Conservation (phyloP, 371 early-diverging fungal species). For the Sporodiniella umbellata region DNA sequence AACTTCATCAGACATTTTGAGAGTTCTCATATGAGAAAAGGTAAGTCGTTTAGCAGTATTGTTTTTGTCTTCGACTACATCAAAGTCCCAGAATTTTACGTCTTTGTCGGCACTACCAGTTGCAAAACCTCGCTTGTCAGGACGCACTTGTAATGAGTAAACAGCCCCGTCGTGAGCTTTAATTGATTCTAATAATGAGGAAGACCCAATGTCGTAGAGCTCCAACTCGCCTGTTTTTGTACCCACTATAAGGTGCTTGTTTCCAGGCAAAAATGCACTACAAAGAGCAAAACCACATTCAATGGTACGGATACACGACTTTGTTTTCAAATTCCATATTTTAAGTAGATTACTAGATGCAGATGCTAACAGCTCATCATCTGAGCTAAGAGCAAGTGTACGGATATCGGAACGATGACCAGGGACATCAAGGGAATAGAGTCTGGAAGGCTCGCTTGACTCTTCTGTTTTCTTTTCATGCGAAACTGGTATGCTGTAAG, state of each 20-base stretch:
- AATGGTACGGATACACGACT: slow-evolving; percentile 81
- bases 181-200: slow-evolving; percentile 75
- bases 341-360: slow-evolving; percentile 79
- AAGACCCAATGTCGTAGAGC: slow-evolving; percentile 83
- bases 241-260: slow-evolving; percentile 84
- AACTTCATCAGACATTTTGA: slow-evolving; percentile 93
- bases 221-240: slow-evolving; percentile 89
- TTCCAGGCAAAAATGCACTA: slow-evolving; percentile 88
- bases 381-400: slow-evolving; percentile 77
- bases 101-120: slow-evolving; percentile 93
- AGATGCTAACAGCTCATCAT: slow-evolving; percentile 83
- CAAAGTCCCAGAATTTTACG: slow-evolving; percentile 97
- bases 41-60: slow-evolving; percentile 58
- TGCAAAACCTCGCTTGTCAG: slow-evolving; percentile 85
- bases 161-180: slow-evolving; percentile 89
- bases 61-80: slow-evolving; percentile 40
- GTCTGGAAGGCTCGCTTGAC: slow-evolving; percentile 46
- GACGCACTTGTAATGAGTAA: slow-evolving; percentile 84
- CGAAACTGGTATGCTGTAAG: slow-evolving; percentile 55
- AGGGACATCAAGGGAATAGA: slow-evolving; percentile 70
- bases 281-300: slow-evolving; percentile 85
- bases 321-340: slow-evolving; percentile 85
- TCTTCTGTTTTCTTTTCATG: slow-evolving; percentile 48
- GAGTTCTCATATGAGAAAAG: slow-evolving; percentile 82
- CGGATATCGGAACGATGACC: slow-evolving; percentile 94